A percentile compares a stretch with the other conserved stretches of the same genome.
Evolutionary conservation across 768 basidiomycete species (phyloP).

Genomic region (Tricholoma furcatifolium): DNA sequence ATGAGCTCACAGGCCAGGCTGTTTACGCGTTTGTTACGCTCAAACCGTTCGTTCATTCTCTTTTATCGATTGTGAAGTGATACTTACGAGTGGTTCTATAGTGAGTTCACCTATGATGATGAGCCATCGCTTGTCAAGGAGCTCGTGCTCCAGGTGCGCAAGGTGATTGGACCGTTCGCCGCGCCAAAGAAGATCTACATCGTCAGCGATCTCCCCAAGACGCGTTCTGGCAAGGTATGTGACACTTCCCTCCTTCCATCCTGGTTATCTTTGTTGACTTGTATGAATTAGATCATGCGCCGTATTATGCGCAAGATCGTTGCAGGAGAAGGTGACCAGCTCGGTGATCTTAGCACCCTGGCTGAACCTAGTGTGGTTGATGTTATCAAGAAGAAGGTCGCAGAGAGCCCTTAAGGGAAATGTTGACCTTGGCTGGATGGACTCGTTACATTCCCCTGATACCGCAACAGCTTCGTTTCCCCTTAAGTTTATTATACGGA

Average conservation of each 20-base stretch:
- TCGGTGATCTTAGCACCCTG: constrained; percentile 92
- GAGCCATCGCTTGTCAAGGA: constrained; percentile 80
- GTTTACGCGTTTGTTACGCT: constrained; percentile 94
- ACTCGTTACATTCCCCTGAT: too few relatives aligned
- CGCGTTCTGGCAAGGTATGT: constrained; percentile 86
- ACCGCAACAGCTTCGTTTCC: too few relatives aligned
- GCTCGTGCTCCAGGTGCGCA: constrained; percentile 91
- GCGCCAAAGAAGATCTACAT: constrained; percentile 92
- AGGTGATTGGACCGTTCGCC: constrained; percentile 97
- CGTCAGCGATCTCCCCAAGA: constrained; percentile 88
- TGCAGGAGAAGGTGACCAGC: constrained; percentile 90
- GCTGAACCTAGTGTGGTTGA: constrained; percentile 90
- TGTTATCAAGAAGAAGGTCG: constrained; percentile 77
- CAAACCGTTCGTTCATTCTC: constrained; percentile 69
- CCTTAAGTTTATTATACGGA: not conserved
- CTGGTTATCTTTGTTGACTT: not conserved
- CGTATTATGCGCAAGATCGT: constrained; percentile 97
- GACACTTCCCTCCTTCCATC: not conserved
- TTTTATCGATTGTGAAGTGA: not conserved
- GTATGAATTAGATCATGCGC: constrained; percentile 72
- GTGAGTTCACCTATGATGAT: constrained; percentile 79
- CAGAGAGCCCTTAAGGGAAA: constrained; percentile 25
- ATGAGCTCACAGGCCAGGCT: constrained; percentile 90
- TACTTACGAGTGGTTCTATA: not conserved
- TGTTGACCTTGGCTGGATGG: not conserved